These are phyloP conservation scores for Dendrothele bispora DNA, from an alignment of 768 basidiomycete species.

Conservation along the genomic window DNA sequence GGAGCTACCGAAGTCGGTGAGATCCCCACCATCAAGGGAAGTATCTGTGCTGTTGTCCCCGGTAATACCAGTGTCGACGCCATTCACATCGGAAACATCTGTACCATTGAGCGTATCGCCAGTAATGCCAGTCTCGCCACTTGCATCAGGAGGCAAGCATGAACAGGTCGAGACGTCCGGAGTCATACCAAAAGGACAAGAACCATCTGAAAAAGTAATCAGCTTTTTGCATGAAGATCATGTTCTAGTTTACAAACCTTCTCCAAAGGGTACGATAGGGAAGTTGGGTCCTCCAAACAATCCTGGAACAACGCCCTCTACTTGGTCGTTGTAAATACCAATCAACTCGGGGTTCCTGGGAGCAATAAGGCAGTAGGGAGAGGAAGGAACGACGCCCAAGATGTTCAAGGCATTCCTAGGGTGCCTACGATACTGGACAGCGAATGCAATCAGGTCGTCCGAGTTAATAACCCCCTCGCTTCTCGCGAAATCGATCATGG, in stretches of 20 bases:
- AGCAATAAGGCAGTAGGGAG: slow-evolving; percentile 41
- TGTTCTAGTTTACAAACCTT: slow-evolving; percentile 27
- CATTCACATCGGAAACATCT: background rate
- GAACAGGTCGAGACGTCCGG: slow-evolving; percentile 41
- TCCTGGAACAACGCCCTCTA: slow-evolving; percentile 42
- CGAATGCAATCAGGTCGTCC: slow-evolving; percentile 40
- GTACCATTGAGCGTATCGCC: background rate
- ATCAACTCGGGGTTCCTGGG: slow-evolving; percentile 42
- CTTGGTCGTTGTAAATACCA: slow-evolving; percentile 40
- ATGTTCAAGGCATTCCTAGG: slow-evolving; percentile 44
- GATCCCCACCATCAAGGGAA: background rate
- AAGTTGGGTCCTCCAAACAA: slow-evolving; percentile 40
- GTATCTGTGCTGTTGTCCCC: background rate
- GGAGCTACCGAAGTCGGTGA: background rate
- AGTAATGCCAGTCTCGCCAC: background rate
- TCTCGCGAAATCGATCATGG: slow-evolving; percentile 53
- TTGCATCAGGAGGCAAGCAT: slow-evolving; percentile 26
- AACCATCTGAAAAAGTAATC: slow-evolving; percentile 29
- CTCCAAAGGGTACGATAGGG: slow-evolving; percentile 44
- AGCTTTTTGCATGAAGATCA: background rate
- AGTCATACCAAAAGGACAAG: slow-evolving; percentile 44
- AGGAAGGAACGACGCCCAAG: slow-evolving; percentile 42
- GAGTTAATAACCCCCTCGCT: slow-evolving; percentile 38
- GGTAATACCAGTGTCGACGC: background rate
- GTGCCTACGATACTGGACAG: slow-evolving; percentile 41